Base-by-base conservation (phyloP, 2,329 filamentous ascomycete species). In the Alternaria hordeiaustralica region DNA sequence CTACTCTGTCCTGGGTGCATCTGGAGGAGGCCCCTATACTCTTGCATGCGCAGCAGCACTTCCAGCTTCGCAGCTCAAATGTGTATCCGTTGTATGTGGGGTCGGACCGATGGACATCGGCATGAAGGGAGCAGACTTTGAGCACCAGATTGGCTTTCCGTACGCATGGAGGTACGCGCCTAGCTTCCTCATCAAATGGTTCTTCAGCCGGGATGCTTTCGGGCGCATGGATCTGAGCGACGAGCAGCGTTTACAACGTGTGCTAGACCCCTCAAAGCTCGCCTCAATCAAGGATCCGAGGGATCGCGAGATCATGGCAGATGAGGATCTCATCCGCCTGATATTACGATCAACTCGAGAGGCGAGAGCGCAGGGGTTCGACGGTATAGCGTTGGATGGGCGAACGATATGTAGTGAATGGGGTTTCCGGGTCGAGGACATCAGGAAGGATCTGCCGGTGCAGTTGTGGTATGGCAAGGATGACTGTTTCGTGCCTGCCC, bases 361-460 rank as follows among this genome's bases (percentile, higher is more conserved):
- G 57, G 56, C 59, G 7, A 79, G 75, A 49, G 60, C 54, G 20
- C 76, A 81, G 36, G 78, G 79, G 2, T 75, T 68, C 56, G 74
- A 76, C 41, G 70, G 65, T 0, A 61, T 76, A 33, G 58, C 69
- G 20, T 55, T 73, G 46, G 80, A 82, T 68, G 78, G 75, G 8
- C 73, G 51, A 47, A 13, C 76, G 28, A 65, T 75, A 43, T 75
- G 69, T 49, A 59, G 43, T 6, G 60, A 75, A 10, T 79, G 70
- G 67, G 79, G 77, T 1, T 82, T 82, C 58, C 56, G 63, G 55
- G 62, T 82, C 2, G 67, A 79, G 58, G 80, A 80, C 60, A 77
- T 81, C 25, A 55, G 78, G 5, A 51, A 61, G 1, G 79, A 81
- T 60, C 58, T 82, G 46, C 74, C 75, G 3, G 73, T 81, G 28